Base-by-base conservation (phyloP, 371 early-diverging fungal species). In the Lichtheimia hyalospora region DNA sequence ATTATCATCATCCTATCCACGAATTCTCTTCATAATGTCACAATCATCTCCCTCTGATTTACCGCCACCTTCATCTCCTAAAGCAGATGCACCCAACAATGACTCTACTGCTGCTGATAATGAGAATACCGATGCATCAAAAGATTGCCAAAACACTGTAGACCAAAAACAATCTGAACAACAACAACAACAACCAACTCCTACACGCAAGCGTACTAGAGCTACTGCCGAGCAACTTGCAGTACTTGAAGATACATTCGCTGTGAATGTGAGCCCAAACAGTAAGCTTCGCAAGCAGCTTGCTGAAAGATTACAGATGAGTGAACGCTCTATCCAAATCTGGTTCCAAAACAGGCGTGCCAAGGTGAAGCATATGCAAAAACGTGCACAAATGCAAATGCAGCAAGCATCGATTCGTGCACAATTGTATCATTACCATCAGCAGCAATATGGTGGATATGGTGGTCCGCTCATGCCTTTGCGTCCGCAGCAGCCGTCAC, bases 321-420 rank as follows among this genome's bases (percentile, higher is more conserved):
- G 93, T 42, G 89, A 89, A 54, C 84, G 94, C 65, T 88, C 94
- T 3, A 94, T 99, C 57, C 96, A 98, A 73, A 95, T 98, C 60
- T 98, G 99, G 99, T 99, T 99, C 83, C 99, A 99, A 74, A 99
- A 99, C 84, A 84, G 95, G 71, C 84, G 99, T 61, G 96, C 96
- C 13, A 96, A 95, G 73, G 89, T 88, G 13, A 96, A 95, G 77
- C 89, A 81, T 58, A 82, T 81, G 62, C 84, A 83, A 61, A 83
- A 83, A 63, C 66, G 81, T 42, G 74, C 83, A 28, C 81, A 84
- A 61, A 78, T 78, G 68, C 75, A 78, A 55, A 66, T 66, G 55
- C 70, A 70, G 23, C 66, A 69, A 50, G 70, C 65, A n/a, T 65
- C 70, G 13, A 69, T 69, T 39, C 62, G 67, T 34, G 67, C 67